Conservation (phyloP, 257 asterid genomes). For the Cordia subcordata region DNA sequence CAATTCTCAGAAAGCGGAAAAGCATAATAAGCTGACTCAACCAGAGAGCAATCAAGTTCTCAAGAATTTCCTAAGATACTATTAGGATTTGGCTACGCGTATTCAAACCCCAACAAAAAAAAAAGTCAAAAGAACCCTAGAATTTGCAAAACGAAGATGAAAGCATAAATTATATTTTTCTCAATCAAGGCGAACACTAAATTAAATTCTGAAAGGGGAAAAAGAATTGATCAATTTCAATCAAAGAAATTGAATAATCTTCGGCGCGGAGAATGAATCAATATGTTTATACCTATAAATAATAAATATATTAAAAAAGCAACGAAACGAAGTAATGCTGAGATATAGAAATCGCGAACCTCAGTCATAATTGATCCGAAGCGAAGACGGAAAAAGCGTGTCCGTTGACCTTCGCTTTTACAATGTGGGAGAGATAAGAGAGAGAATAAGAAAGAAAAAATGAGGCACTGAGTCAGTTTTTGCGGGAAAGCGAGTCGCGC, state of each 20-base stretch:
- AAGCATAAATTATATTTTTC: too few species aligned
- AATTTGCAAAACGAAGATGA: neutral
- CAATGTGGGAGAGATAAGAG: neutral
- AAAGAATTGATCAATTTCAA: too few species aligned
- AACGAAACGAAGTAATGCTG: too few species aligned
- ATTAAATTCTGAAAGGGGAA: too few species aligned
- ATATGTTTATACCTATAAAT: too few species aligned
- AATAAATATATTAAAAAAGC: too few species aligned
- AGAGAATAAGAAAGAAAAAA: conserved; percentile 4
- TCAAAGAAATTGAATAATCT: too few species aligned
- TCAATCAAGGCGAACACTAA: too few species aligned
- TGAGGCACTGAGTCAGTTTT: conserved; percentile 22
- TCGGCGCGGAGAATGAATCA: too few species aligned
- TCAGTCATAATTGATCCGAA: neutral
- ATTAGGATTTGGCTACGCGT: neutral
- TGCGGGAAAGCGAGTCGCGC: conserved; percentile 24
- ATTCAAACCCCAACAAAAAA: neutral
- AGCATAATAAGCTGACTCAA: too few species aligned
- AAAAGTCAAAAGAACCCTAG: conserved; percentile 9
- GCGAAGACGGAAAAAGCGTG: conserved; percentile 11
- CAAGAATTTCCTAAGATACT: neutral
- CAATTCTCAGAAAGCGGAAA: too few species aligned
- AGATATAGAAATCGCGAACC: too few species aligned
- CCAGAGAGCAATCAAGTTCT: neutral
- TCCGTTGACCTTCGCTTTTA: conserved; percentile 18